Base-by-base conservation (phyloP, 768 basidiomycete species). In the Boletus rex-veris region DNA sequence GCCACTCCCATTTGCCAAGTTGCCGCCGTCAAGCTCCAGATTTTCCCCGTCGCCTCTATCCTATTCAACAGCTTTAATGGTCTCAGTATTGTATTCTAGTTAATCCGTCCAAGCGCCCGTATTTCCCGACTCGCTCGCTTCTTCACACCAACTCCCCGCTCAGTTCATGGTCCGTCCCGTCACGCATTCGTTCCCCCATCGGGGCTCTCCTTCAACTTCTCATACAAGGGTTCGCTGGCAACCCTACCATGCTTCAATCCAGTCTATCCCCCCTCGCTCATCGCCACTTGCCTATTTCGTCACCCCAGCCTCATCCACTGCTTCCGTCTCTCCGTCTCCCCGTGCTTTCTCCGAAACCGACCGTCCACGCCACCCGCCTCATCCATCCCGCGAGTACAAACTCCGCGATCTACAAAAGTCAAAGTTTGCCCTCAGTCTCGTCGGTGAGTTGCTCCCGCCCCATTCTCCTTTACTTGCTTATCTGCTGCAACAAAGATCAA, bases 141-240 rank as follows among this genome's bases (percentile, higher is more conserved):
- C 28, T 45, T 55, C 43, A n/a, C 12, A 48, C 18, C 45, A 28
- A 12, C 43, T 46, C 35, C 19, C 45, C 45, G 31, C 50, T 60
- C 58, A 50, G 42, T 54, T 18, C 55, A 72, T 71, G 71, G 71
- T 69, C 46, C 69, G 69, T 45, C 62, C 76, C 28, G 59, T 73
- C 37, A 65, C 74, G n/a, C 77, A 79, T 51, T 70, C 83, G 10
- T 72, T 88, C 52, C 80, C 88, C 75, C 86, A 88, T 67, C 75
- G 88, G 76, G 86, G 85, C 37, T 82, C 84, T 41, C 81, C 84
- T 57, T 73, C 68, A 19, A 79, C 82, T 1, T 75, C 86, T 54
- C 83, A 88, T 61, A 74, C 84, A 46, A 75, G 86, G 68, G 75
- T 84, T 62, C 85, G 90, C 62, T 91, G 89, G 88, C 90, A 90